Base-by-base conservation (phyloP, 345 rosid genomes). In the Microcos paniculata region DNA sequence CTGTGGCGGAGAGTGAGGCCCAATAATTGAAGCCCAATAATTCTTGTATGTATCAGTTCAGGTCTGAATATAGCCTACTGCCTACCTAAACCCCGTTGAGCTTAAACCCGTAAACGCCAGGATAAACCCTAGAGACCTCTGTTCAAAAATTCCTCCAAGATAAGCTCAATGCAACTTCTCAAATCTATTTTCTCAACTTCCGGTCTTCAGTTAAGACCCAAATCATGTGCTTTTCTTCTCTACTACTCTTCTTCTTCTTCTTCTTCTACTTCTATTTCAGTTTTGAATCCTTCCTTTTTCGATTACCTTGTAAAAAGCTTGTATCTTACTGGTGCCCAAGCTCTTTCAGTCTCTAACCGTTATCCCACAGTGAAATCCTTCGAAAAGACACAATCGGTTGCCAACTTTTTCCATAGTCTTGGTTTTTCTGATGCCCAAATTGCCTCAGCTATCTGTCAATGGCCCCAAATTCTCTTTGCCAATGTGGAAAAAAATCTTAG, bases 381-480 rank as follows among this genome's bases (percentile, higher is more conserved):
- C 3, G 11, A 13, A 70, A 70, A 52, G 16, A 9, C 74, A 2
- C 61, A 52, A 53, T 52, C 62, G 6, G 62, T 31, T 6, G 73
- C 40, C 46, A 19, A 19, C 45, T 70, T 70, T 35, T 4, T 52
- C 62, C 31, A 6, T 31, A 52, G n/a, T 33, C 30, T 33, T 52
- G 74, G 74, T 19, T 52, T 70, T 70, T 70, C 73, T 31, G 33
- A 70, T 70, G 43, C 26, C 8, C 46, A 51, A 51, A 70, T 52
- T 18, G 58, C 61, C 30, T 19, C 18, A 11, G 4, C 73, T 18
- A 58, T 56, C 14, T 58, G 30, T 30, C 0, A 35, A 10, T 26
- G 1, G 2, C 74, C 74, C n/a, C 49, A 42, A 10, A 35, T 72
- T 31, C 33, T 72, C 16, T 8, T 40, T 4, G 61, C 51, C n/a